Percentiles rank a stretch among this genome's conserved stretches.
phyloP scores from a whole-genome alignment of 495 filamentous ascomycete genomes.

The Pseudomonodictys pantanalensis region DNA sequence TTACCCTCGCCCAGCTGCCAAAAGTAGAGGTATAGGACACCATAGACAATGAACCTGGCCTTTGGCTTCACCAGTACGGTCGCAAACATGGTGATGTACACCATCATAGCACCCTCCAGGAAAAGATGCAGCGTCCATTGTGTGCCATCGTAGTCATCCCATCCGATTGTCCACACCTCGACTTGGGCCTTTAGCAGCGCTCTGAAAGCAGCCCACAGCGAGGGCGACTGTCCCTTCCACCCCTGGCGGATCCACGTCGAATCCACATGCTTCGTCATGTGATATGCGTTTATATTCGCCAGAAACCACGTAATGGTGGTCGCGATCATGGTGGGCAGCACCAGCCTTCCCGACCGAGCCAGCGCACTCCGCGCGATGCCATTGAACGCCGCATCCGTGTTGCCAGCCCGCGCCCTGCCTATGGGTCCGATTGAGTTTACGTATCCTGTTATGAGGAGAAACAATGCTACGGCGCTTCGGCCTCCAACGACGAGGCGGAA shows the following conservation, averaged over 20 bases:
- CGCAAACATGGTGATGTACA: constrained; percentile 36
- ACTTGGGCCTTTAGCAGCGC: constrained; percentile 25
- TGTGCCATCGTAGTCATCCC: constrained; percentile 37
- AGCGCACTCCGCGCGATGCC: constrained; percentile 31
- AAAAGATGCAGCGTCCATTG: constrained; percentile 38
- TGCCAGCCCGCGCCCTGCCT: constrained; percentile 29
- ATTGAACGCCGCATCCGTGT: constrained; percentile 32
- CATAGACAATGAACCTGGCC: constrained; percentile 27
- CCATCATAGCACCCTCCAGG: constrained; percentile 35
- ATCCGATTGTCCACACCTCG: constrained; percentile 34
- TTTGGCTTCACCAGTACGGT: constrained; percentile 31
- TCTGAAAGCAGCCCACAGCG: constrained; percentile 27
- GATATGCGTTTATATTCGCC: constrained; percentile 33
- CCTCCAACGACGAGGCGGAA: constrained; percentile 35
- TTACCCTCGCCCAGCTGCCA: constrained; percentile 32
- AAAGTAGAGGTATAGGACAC: constrained; percentile 28
- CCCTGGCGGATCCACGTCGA: constrained; percentile 37
- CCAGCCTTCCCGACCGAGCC: constrained; percentile 31
- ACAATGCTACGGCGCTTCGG: constrained; percentile 33
- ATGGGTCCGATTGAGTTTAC: constrained; percentile 38
- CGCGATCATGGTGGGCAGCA: constrained; percentile 34
- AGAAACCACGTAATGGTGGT: constrained; percentile 35
- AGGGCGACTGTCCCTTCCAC: constrained; percentile 29
- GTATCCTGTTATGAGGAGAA: constrained; percentile 39
- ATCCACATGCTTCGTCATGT: constrained; percentile 36